Base-by-base conservation (phyloP, 495 filamentous ascomycete genomes). In the Sporormia fimetaria region DNA sequence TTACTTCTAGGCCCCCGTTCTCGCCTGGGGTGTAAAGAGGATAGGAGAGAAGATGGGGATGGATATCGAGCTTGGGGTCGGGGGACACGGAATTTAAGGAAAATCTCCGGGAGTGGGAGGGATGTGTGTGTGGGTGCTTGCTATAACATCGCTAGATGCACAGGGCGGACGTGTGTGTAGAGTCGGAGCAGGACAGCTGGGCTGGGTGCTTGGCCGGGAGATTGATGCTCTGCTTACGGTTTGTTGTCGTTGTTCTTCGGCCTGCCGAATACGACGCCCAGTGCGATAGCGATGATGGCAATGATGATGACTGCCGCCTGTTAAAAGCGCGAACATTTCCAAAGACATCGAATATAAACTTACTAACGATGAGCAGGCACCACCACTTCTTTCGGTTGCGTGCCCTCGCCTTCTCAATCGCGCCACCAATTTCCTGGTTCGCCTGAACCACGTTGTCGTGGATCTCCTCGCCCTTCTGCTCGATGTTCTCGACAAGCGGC, bases 361-460 rank as follows among this genome's bases (percentile, higher is more conserved):
- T 26, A 42, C 37, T 12, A 51, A 52, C 33, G 49, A 96, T 82
- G 52, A 80, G 73, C 57, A 95, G 61, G 63, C 87, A 94, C 56
- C 83, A 88, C 90, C 90, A 98, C 82, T 96, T 98, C 86, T 93
- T 95, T 66, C 77, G 82, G 47, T 83, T 74, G 24, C 80, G 77
- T 36, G 72, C 71, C 52, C 76, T 65, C n/a, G 92, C 87, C 46
- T 81, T 92, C 22, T 66, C 65, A 33, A 93, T 78, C 11, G 87
- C 92, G 12, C 68, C 68, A 30, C 67, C 74, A 25, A 96, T 75
- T 63, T 96, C 73, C 37, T 72, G 70, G 55, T 87, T 93, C 37
- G 76, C 92, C 51, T 83, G 77, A 42, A 74, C 69, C 37, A 96
- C 69, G 57, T 96, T 81, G 30, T 73, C 71, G 34, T 76, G 71